Percentiles rank a stretch among this genome's conserved stretches.
Conservation (phyloP, 495 filamentous ascomycete genomes). For the Annulohypoxylon nitens region DNA sequence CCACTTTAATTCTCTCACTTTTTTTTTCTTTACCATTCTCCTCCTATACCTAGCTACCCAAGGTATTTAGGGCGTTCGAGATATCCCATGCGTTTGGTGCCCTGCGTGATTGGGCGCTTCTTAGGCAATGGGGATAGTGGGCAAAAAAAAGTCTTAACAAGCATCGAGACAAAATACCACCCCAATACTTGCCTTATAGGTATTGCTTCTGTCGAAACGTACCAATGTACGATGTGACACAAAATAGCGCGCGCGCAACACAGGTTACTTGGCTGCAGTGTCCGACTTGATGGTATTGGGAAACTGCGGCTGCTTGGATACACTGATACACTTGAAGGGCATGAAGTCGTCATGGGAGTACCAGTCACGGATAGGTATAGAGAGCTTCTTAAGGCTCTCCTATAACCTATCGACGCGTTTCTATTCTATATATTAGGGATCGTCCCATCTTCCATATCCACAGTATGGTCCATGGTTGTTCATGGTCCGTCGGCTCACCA, state of each 20-base stretch:
- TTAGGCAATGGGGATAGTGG: constrained; percentile 1
- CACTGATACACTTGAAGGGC: constrained; percentile 16
- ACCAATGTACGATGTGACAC: constrained; percentile 34
- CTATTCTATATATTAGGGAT: constrained; percentile 48
- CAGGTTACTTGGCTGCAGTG: constrained; percentile 40
- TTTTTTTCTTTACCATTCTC: neutral
- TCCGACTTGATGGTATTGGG: constrained; percentile 41
- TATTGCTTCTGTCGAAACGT: constrained; percentile 40
- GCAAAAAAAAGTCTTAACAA: constrained; percentile 36
- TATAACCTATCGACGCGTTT: constrained; percentile 48
- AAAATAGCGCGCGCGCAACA: constrained; percentile 17
- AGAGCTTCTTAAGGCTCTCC: constrained; percentile 32
- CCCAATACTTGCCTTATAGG: constrained; percentile 48
- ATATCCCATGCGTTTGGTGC: constrained; percentile 4
- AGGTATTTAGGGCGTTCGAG: neutral
- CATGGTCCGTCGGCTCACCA: constrained; percentile 44
- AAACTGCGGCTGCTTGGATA: constrained; percentile 33
- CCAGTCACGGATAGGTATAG: constrained; percentile 38
- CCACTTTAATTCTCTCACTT: constrained; percentile 14
- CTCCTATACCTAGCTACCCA: neutral
- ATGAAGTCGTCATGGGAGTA: constrained; percentile 38
- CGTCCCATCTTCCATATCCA: constrained; percentile 44
- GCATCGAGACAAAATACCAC: constrained; percentile 45
- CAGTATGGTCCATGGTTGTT: constrained; percentile 37
- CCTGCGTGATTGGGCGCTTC: neutral